phyloP scores from a whole-genome alignment of 176 grass and related monocot species.

The Dactylis glomerata region DNA sequence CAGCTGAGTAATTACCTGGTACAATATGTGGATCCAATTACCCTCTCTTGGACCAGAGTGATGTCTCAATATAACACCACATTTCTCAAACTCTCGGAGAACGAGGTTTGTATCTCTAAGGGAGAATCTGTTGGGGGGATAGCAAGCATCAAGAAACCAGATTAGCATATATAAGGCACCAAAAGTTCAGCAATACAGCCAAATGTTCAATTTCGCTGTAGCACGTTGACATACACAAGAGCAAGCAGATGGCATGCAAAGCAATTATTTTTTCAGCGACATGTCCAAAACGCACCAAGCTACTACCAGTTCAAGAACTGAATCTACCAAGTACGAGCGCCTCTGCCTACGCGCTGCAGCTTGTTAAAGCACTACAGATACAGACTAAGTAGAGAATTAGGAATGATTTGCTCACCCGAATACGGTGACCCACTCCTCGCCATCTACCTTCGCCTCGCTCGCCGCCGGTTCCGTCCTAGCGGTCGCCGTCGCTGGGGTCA shows the following conservation, averaged over 20 bases:
- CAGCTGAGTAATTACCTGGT: slow-evolving; percentile 59
- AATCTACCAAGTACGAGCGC: not conserved
- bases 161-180: not conserved
- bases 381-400: not conserved
- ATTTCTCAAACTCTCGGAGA: slow-evolving; percentile 86
- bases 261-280: not conserved
- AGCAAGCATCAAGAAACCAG: slow-evolving; percentile 11
- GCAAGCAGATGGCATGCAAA: not conserved
- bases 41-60: slow-evolving; percentile 65
- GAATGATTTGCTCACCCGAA: slow-evolving; percentile 61
- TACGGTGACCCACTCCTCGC: slow-evolving; percentile 88
- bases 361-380: not conserved
- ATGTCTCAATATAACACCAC: slow-evolving; percentile 83
- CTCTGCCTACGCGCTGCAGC: not conserved
- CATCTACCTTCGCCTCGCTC: slow-evolving; percentile 38
- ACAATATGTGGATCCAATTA: slow-evolving; percentile 95
- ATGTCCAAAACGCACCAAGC: not conserved
- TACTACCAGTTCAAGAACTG: not conserved
- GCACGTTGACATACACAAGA: not conserved
- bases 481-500: slow-evolving; percentile 31
- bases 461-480: slow-evolving; percentile 27
- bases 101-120: slow-evolving; percentile 72
- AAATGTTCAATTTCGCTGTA: not conserved
- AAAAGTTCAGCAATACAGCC: not conserved
- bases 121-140: slow-evolving; percentile 48